phyloP scores from a whole-genome alignment of 371 early-diverging fungal species.

The Actinomortierella wolfii region DNA sequence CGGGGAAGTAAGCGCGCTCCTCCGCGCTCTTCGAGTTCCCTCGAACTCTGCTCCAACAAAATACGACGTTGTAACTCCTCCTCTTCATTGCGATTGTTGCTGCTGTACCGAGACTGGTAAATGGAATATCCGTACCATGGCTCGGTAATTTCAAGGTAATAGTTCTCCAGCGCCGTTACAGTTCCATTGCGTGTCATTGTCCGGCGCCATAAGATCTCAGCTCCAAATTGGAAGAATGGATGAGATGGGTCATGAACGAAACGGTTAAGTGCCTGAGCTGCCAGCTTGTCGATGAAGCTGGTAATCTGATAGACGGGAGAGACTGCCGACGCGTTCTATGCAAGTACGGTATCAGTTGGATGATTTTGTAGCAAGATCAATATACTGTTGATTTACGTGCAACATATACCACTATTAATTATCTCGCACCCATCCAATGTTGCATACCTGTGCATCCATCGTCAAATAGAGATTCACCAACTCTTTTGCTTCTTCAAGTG shows the following conservation, averaged over 20 bases:
- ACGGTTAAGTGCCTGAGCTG: slow-evolving; percentile 15
- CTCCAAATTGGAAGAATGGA: slow-evolving; percentile 33
- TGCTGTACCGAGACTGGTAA: no score
- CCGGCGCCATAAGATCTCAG: slow-evolving; percentile 33
- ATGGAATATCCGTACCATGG: no score
- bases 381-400: no score
- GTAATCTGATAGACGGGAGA: slow-evolving; percentile 21
- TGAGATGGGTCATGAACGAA: slow-evolving; percentile 21
- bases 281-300: slow-evolving; percentile 18
- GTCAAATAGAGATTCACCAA: slow-evolving; percentile 22
- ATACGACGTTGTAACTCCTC: slow-evolving; percentile 15
- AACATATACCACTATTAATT: no score
- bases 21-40: no score
- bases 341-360: not conserved
- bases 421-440: no score
- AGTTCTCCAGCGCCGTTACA: slow-evolving; percentile 8
- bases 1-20: slow-evolving; percentile 9
- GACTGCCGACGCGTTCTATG: slow-evolving; percentile 33
- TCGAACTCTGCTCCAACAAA: slow-evolving; percentile 5
- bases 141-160: not conserved
- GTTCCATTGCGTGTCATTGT: slow-evolving; percentile 15
- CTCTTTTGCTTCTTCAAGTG: slow-evolving; percentile 29
- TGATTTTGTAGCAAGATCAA: not conserved
- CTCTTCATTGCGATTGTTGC: slow-evolving; percentile 21
- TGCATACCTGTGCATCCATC: slow-evolving; percentile 38